Conservation (phyloP, 1,284 basidiomycete genomes). For the Coniferiporia sulphurascens region DNA sequence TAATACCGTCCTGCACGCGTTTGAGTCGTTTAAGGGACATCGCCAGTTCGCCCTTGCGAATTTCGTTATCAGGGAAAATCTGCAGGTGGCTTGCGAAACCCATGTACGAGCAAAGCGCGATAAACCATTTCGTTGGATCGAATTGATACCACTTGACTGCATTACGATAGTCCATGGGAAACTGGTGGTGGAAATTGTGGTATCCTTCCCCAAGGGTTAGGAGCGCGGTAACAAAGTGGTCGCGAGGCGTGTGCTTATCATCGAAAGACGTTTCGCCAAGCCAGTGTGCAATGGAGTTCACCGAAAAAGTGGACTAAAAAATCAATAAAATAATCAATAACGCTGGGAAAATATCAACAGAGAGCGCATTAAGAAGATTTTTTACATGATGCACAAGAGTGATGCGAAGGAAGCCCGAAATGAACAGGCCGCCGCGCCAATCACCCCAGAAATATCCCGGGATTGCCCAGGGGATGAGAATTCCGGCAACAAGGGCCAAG, state of each 20-base stretch:
- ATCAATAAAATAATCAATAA: conserved; percentile 6
- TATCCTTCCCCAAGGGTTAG: conserved; percentile 90
- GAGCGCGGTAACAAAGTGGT: conserved; percentile 82
- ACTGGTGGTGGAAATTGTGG: conserved; percentile 90
- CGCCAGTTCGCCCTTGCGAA: conserved; percentile 73
- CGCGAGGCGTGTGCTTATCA: conserved; percentile 77
- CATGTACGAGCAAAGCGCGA: conserved; percentile 54
- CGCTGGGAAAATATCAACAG: neutral
- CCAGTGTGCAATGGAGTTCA: conserved; percentile 89
- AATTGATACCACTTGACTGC: conserved; percentile 70
- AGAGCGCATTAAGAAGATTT: conserved; percentile 1
- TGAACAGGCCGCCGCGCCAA: conserved; percentile 80
- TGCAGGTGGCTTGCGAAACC: conserved; percentile 75
- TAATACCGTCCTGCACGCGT: conserved; percentile 55
- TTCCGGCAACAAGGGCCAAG: conserved; percentile 63
- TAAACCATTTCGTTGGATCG: conserved; percentile 81
- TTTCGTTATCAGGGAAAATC: conserved; percentile 85
- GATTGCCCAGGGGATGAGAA: conserved; percentile 67
- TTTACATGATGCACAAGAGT: conserved; percentile 74
- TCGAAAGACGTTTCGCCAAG: conserved; percentile 83
- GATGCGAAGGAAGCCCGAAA: conserved; percentile 67
- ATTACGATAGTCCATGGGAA: conserved; percentile 83
- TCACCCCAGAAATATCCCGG: conserved; percentile 79
- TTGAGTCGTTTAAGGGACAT: conserved; percentile 82
- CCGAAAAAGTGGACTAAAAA: conserved; percentile 81